phyloP scores from a whole-genome alignment of 768 basidiomycete species.

The Tubosaeta brunneosetosa region DNA sequence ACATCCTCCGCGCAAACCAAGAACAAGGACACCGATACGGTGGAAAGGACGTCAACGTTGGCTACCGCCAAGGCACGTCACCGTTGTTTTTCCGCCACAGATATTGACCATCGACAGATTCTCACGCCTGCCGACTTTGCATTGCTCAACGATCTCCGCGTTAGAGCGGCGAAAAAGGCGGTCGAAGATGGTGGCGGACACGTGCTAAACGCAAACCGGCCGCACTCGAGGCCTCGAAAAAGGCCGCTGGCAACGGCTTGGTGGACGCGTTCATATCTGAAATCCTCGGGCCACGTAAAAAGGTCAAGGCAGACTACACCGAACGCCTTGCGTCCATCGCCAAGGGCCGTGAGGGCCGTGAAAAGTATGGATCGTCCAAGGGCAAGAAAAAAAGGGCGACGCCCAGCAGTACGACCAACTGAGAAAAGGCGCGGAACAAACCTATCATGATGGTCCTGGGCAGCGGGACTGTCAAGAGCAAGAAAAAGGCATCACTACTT shows the following conservation, averaged over 20 bases:
- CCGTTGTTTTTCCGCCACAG: not conserved
- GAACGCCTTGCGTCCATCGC: slow-evolving; percentile 89
- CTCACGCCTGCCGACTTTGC: slow-evolving; percentile 97
- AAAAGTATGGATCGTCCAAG: slow-evolving; percentile 85
- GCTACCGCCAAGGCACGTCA: slow-evolving; percentile 70
- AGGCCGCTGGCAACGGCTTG: too few species aligned
- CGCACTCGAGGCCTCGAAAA: slow-evolving; percentile 46
- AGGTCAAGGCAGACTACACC: slow-evolving; percentile 87
- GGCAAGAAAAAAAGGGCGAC: slow-evolving; percentile 83
- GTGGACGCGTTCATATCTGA: slow-evolving; percentile 67
- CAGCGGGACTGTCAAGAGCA: slow-evolving; percentile 69
- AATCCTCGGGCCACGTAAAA: slow-evolving; percentile 89
- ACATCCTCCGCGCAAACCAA: not conserved
- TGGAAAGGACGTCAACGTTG: slow-evolving; percentile 53
- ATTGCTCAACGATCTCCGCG: slow-evolving; percentile 79
- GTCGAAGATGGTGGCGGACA: slow-evolving; percentile 67
- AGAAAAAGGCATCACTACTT: slow-evolving; percentile 77
- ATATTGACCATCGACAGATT: slow-evolving; percentile 50
- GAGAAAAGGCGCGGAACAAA: slow-evolving; percentile 90
- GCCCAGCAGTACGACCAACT: slow-evolving; percentile 84
- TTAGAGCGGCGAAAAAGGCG: slow-evolving; percentile 69
- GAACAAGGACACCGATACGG: slow-evolving; percentile 23
- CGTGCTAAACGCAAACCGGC: slow-evolving; percentile 86
- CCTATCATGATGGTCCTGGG: slow-evolving; percentile 92
- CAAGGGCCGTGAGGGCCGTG: slow-evolving; percentile 90